phyloP scores from a whole-genome alignment of 495 filamentous ascomycete species.

The Aspergillus nidulans region DNA sequence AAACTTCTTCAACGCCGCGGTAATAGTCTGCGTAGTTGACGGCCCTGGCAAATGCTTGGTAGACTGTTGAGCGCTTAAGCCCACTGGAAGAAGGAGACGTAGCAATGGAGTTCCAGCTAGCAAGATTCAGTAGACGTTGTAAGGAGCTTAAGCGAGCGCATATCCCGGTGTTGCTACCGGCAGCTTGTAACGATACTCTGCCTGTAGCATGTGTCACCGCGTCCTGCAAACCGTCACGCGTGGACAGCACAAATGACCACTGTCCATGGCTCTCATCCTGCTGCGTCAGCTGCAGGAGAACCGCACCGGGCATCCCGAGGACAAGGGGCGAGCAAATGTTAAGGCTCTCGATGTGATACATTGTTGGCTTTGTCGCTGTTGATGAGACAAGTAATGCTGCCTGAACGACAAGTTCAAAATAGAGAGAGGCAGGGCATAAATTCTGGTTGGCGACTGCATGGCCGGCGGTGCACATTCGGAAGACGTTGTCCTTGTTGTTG shows the following conservation, averaged over 20 bases:
- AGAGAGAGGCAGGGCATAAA: conserved; percentile 42
- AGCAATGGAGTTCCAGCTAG: neutral
- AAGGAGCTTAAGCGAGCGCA: neutral
- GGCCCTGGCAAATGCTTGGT: conserved; percentile 26
- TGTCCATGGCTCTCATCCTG: neutral
- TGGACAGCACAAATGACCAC: neutral
- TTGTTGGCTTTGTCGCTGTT: neutral
- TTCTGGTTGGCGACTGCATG: conserved; percentile 32
- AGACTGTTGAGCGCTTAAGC: conserved; percentile 24
- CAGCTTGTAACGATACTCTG: neutral
- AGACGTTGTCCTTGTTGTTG: neutral
- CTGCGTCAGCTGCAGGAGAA: neutral
- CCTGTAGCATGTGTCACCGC: neutral
- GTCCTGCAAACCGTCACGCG: neutral
- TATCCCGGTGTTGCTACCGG: neutral
- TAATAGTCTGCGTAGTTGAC: conserved; percentile 34
- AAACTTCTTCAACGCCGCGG: conserved; percentile 28
- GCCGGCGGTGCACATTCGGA: conserved; percentile 15
- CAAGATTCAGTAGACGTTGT: neutral
- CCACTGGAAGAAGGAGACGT: neutral
- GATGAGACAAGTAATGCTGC: conserved; percentile 9
- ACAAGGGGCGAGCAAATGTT: conserved; percentile 1
- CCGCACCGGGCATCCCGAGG: neutral
- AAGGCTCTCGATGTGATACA: neutral
- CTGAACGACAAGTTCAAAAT: conserved; percentile 33